Base-by-base conservation (phyloP, 352 stramenopile species). In the Globisporangium yorkense region DNA sequence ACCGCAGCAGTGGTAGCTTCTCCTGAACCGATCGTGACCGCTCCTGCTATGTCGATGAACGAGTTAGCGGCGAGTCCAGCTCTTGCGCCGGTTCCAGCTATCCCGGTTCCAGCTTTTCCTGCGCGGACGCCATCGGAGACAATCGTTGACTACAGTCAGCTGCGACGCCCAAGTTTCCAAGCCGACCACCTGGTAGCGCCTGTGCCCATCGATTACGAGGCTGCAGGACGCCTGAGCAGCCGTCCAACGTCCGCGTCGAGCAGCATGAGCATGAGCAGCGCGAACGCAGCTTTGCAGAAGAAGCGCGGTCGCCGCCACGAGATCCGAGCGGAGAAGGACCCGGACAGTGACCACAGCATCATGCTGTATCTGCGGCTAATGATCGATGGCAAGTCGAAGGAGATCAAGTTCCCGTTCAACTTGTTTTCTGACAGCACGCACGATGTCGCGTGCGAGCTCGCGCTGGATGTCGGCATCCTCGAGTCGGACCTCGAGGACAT, bases 351-450 rank as follows among this genome's bases (percentile, higher is more conserved):
- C 27, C 85, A 92, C 71, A 92, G 81, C 41, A 90, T 93, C 39
- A 54, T 91, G 56, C 50, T 98, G 48, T 97, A 93, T 53, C 71
- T 98, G 41, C 89, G 84, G n/a, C 85, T 94, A 59, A 88, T 84
- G 60, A 84, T 94, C 40, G 81, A 94, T 62, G 84, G 89, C 67
- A 94, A 97, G 69, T 97, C 89, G n/a, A 95, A 97, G 70, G 95
- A 97, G 57, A 97, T 98, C 58, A 96, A 98, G 78, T 98, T 98
- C 74, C 86, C 92, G 16, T 98, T 98, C 80, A 94, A 98, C 68
- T 71, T 98, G 48, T 96, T 98, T 24, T 86, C 94, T 35, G 94
- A 98, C 70, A 96, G 92, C 67, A 84, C 91, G 16, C 85, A 98
- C 55, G 88, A 97, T 68, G 89, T 98, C 45, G 92, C 90, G n/a